These are phyloP conservation scores for Larix kaempferi DNA, from an alignment of 75 land plant species.

Conservation along the genomic window DNA sequence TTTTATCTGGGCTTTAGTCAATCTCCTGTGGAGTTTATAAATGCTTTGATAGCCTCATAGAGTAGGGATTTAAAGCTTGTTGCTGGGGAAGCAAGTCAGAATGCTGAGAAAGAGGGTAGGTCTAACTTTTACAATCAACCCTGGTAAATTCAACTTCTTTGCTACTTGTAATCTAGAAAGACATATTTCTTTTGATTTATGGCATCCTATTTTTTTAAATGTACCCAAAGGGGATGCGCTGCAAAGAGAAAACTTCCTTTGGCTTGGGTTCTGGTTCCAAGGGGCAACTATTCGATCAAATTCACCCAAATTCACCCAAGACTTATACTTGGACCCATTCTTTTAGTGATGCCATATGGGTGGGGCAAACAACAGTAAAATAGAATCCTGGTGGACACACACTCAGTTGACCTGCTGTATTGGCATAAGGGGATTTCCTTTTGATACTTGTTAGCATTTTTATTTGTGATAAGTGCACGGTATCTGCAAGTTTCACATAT, in stretches of 20 bases:
- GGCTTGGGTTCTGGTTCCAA: too few relatives aligned
- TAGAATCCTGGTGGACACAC: too few relatives aligned
- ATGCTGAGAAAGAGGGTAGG: slow-evolving; percentile 81
- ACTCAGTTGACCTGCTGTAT: too few relatives aligned
- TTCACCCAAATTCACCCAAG: too few relatives aligned
- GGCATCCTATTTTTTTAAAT: too few relatives aligned
- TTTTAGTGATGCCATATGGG: too few relatives aligned
- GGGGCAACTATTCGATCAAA: too few relatives aligned
- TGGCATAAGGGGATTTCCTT: too few relatives aligned
- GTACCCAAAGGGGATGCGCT: too few relatives aligned
- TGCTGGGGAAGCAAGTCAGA: slow-evolving; percentile 80
- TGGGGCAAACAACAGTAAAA: too few relatives aligned
- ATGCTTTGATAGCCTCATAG: slow-evolving; percentile 93
- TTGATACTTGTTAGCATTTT: background rate
- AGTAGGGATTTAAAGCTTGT: slow-evolving; percentile 86
- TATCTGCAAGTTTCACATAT: background rate
- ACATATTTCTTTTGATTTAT: background rate
- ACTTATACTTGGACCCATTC: too few relatives aligned
- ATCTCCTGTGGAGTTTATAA: slow-evolving; percentile 95
- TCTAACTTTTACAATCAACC: slow-evolving; percentile 96
- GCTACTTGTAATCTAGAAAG: background rate
- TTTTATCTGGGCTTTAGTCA: slow-evolving; percentile 98
- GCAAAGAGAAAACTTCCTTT: too few relatives aligned
- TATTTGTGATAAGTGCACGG: background rate
- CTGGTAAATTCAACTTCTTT: slow-evolving; percentile 37